Base-by-base conservation (phyloP, 1,284 basidiomycete genomes). In the Mycena citricolor region DNA sequence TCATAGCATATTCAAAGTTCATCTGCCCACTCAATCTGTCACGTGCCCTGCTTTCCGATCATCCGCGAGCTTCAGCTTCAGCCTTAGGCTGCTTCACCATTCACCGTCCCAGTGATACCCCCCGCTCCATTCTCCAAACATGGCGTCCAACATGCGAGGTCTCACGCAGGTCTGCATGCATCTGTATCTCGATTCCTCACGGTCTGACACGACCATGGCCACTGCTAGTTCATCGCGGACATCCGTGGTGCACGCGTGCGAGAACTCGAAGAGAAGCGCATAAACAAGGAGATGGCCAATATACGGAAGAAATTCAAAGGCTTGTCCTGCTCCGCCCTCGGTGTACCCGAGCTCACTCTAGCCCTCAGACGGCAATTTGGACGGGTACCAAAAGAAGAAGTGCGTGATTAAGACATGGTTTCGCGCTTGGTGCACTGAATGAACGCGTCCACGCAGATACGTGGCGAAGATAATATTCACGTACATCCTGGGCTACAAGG, bases 251-350 rank as follows among this genome's bases (percentile, higher is more conserved):
- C 90, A 26, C 73, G 90, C 52, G 89, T 93, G 21, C 78, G 90
- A 44, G 91, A 94, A 60, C 66, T 93, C 43, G 94, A 95, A 63
- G 95, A 98, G 76, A 97, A 97, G 70, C 73, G 95, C 44, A 97
- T 99, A 59, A 99, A 99, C 71, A 94, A 97, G 66, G 97, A 99
- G 70, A 98, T 99, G 95, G 95, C 97, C 1, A 97, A 99, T 61
- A 99, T 99, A 57, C 79, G 97, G 43, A 94, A 95, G 74, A 94
- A 97, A 69, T 98, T 99, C 77, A 97, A 97, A 78, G 89, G 91
- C 88, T n/a, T n/a, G n/a, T n/a, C n/a, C n/a, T n/a, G n/a, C n/a
- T n/a, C n/a, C n/a, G n/a, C n/a, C n/a, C n/a, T n/a, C n/a, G n/a
- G n/a, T n/a, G n/a, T n/a, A n/a, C n/a, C n/a, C n/a, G n/a, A n/a